Base-by-base conservation (phyloP, 2,329 filamentous ascomycete genomes). In the Colletotrichum sp. region DNA sequence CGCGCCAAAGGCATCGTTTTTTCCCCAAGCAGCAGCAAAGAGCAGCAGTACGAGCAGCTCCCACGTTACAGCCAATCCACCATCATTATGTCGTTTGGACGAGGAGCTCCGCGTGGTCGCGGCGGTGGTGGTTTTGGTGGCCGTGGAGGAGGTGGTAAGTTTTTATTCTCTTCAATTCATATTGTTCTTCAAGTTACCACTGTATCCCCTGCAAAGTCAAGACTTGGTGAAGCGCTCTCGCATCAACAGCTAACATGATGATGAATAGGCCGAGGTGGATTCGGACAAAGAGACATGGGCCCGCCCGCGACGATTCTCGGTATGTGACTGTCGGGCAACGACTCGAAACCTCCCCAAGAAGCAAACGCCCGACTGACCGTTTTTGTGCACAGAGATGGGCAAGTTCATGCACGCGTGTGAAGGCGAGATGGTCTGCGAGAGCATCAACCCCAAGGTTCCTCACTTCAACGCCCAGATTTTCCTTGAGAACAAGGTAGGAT, bases 401-500 rank as follows among this genome's bases (percentile, higher is more conserved):
- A 92, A 92, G 79, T 98, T 98, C 87, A 87, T 98, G 84, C 97
- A 99, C 88, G 93, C 96, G 75, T 96, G 95, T 88, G 97, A 99
- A 87, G 96, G 96, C 85, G 97, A 99, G 87, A 97, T 99, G 91
- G 94, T 99, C 80, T 98, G 96, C 94, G 93, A 96, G 87, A 97
- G 95, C 80, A 94, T 94, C 87, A 98, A 98, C 90, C 89, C 94
- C 81, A 98, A 98, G 88, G 94, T 99, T 78, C 97, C 97, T 77
- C 98, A 98, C 89, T 99, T 99, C 93, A 98, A 98, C 89, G 97
- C 97, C 77, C 96, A 96, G 80, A 98, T 99, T 86, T 99, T 97
- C 89, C 94, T 98, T 82, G 96, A 98, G 91, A 99, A 98, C 90
- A 99, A 98, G 91, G 94, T 94, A 83, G 67, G 68, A 58, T 34